A percentile compares a stretch with the other conserved stretches of the same genome.
These are phyloP conservation scores for Solanum arcanum DNA, from an alignment of 257 asterid genomes.

Conservation along the genomic window DNA sequence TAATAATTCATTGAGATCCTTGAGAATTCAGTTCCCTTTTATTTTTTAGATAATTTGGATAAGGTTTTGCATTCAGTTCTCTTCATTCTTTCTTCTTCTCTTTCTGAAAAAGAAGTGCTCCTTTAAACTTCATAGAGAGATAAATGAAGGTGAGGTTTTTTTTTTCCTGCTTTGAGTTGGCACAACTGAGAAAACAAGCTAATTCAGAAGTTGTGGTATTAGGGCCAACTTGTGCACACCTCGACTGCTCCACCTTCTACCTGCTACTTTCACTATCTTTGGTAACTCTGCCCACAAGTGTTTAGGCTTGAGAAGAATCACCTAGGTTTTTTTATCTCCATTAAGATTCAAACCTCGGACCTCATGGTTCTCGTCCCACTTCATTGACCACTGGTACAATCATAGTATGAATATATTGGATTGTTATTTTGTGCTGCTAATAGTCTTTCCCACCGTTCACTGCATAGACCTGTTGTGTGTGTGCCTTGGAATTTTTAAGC, in stretches of 20 bases:
- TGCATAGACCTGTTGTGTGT: neutral
- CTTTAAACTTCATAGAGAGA: neutral
- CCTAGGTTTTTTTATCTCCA: neutral
- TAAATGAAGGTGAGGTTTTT: neutral
- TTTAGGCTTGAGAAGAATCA: neutral
- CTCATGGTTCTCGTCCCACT: neutral
- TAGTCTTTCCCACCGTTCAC: neutral
- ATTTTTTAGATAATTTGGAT: neutral
- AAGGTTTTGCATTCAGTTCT: neutral
- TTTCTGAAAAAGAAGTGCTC: neutral
- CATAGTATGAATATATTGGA: neutral
- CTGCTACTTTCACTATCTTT: neutral
- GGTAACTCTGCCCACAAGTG: neutral
- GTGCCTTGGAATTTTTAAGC: neutral
- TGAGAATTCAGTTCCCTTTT: neutral
- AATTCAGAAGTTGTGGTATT: neutral
- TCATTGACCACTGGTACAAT: neutral
- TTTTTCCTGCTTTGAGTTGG: neutral
- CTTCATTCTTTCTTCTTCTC: neutral
- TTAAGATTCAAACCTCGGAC: neutral
- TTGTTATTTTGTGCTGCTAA: neutral
- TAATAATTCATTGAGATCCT: neutral
- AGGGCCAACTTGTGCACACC: neutral
- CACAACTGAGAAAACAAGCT: neutral
- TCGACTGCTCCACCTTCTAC: neutral